Base-by-base conservation (phyloP, 2,329 filamentous ascomycete genomes). In the Tolypocladium cylindrosporum region DNA sequence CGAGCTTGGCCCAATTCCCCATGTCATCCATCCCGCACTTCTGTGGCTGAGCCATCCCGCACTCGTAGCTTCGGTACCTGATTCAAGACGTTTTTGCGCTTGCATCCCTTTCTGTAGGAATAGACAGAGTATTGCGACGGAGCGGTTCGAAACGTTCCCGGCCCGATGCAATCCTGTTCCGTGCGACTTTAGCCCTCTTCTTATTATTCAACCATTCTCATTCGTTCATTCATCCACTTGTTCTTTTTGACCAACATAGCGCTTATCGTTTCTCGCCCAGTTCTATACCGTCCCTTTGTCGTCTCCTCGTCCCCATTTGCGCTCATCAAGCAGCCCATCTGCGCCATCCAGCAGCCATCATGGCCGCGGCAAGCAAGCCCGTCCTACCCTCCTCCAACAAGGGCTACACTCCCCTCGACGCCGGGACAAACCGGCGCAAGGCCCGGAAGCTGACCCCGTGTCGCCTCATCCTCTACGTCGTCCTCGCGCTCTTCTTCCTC, bases 401-500 rank as follows among this genome's bases (percentile, higher is more conserved):
- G 53, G 53, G n/a, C 48, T 27, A 45, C 37, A 16, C n/a, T 19
- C 19, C 48, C 6, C 13, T 41, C 10, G 36, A 16, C 14, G 36
- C 43, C 9, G 53, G 27, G 50, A n/a, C 27, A 13, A 8, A 43
- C 9, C 14, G 43, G 40, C 39, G 6, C 34, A 40, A 48, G 27
- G 14, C 45, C 19, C 59, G 40, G 37, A 69, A 65, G 54, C 60
- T 68, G 53, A 64, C 65, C 6, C 64, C 65, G 8, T 61, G 59
- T 41, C 68, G 61, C 56, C 55, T 62, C n/a, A 56, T 70, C 0
- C 41, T 65, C 13, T 64, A 58, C 40, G 59, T 63, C 16, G 61
- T 69, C 6, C 36, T 70, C 10, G 63, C 66, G 1, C 56, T 74
- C 0, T 34, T 72, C 5, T 57, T 61, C 1, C 60, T 72, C 31